phyloP scores from a whole-genome alignment of 2,329 filamentous ascomycete genomes.

The Fusarium verrucosum region DNA sequence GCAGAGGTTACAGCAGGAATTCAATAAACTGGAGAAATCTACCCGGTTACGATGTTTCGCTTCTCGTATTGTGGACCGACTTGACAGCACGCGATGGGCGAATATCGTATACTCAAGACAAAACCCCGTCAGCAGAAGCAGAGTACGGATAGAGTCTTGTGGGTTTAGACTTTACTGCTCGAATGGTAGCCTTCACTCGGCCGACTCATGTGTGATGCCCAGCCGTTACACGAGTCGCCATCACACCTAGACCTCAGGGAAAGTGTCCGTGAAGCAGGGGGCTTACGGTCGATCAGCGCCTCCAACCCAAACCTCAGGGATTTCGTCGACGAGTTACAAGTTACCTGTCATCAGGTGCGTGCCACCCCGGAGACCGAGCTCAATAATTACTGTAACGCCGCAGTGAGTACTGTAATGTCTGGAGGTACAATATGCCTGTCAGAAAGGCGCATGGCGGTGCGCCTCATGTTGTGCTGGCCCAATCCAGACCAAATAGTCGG shows the following conservation, averaged over 20 bases:
- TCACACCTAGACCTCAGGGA: not conserved
- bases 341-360: conserved; percentile 9
- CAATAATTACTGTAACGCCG: conserved; percentile 16
- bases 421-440: not conserved
- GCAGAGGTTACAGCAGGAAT: conserved; percentile 8
- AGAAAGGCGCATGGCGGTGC: conserved; percentile 1
- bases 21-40: conserved; percentile 3
- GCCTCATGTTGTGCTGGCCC: conserved; percentile 2
- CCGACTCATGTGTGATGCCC: conserved; percentile 24
- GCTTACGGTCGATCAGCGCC: conserved; percentile 18
- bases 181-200: conserved; percentile 21
- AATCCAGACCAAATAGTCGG: conserved; percentile 1
- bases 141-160: conserved; percentile 15
- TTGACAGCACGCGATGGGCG: conserved; percentile 25
- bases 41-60: conserved; percentile 12
- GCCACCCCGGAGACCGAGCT: conserved; percentile 15
- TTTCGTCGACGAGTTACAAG: conserved; percentile 1
- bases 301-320: conserved; percentile 2
- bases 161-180: conserved; percentile 10
- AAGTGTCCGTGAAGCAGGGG: conserved; percentile 17
- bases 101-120: conserved; percentile 5
- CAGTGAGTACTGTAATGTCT: not conserved
- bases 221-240: conserved; percentile 19
- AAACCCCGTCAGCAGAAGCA: not conserved
- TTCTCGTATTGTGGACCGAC: conserved; percentile 32